phyloP scores from a whole-genome alignment of 768 basidiomycete genomes.

The Leccinum boreale region DNA sequence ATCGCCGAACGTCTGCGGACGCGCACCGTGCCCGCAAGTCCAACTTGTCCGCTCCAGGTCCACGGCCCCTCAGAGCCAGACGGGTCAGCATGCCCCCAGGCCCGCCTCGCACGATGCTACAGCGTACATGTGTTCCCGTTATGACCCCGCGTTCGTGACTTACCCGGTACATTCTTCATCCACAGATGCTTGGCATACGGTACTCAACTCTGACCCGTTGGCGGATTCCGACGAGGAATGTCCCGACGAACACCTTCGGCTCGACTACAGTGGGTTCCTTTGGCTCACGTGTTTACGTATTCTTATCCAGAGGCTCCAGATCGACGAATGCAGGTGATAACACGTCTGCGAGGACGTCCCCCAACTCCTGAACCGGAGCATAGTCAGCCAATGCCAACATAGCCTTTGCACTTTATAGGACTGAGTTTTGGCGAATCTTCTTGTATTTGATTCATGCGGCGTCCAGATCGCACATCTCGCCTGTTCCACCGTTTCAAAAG shows the following conservation, averaged over 20 bases:
- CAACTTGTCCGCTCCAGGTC: slow-evolving; percentile 17
- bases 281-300: background rate
- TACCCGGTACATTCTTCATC: slow-evolving; percentile 3
- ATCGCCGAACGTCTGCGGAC: slow-evolving; percentile 27
- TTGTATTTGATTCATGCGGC: slow-evolving; percentile 4
- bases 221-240: slow-evolving; percentile 72
- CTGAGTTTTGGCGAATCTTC: background rate
- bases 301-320: slow-evolving; percentile 35
- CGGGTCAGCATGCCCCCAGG: slow-evolving; percentile 24
- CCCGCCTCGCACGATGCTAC: slow-evolving; percentile 54
- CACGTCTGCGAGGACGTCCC: slow-evolving; percentile 50
- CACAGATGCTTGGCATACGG: slow-evolving; percentile 71
- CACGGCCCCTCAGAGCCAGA: slow-evolving; percentile 25
- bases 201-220: slow-evolving; percentile 66
- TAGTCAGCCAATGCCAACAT: slow-evolving; percentile 9
- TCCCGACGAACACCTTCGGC: slow-evolving; percentile 58
- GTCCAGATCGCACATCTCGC: slow-evolving; percentile 5
- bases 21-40: slow-evolving; percentile 23
- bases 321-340: slow-evolving; percentile 59
- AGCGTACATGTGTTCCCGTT: slow-evolving; percentile 47
- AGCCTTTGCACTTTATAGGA: background rate
- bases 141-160: background rate
- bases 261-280: slow-evolving; percentile 57
- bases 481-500: slow-evolving; percentile 16
- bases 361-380: slow-evolving; percentile 52